A percentile compares a stretch with the other conserved stretches of the same genome.
Conservation (phyloP, 129 eudicot genomes). For the Glebionis coronaria region DNA sequence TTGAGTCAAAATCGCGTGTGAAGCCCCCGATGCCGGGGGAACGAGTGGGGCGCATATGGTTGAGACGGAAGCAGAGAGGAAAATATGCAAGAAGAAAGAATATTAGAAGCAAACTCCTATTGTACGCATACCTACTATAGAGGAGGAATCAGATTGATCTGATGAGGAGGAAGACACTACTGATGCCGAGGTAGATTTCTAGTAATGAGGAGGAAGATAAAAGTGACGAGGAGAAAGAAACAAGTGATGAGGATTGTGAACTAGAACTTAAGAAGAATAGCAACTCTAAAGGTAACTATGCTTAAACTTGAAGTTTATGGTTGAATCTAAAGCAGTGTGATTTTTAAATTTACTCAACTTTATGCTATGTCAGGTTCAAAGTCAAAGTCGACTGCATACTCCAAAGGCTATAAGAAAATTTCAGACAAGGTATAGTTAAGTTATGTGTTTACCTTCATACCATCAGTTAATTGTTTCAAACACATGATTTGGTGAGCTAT, state of each 20-base stretch:
- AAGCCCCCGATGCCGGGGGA: slow-evolving; percentile 40
- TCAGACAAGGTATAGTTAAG: not conserved
- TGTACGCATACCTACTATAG: no score
- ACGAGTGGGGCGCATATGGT: slow-evolving; percentile 39
- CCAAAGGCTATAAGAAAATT: not conserved
- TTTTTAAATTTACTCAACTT: not conserved
- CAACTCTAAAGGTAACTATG: not conserved
- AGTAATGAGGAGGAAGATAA: no score
- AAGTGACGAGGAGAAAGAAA: not conserved
- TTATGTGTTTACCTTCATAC: no score
- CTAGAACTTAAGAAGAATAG: not conserved
- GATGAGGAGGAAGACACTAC: no score
- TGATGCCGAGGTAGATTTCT: no score
- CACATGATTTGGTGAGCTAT: no score
- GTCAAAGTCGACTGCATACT: not conserved
- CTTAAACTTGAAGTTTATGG: not conserved
- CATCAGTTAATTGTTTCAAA: no score
- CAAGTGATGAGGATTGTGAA: not conserved
- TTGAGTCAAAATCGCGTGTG: slow-evolving; percentile 33
- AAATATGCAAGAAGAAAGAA: slow-evolving; percentile 71
- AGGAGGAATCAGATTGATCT: no score
- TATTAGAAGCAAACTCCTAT: no score
- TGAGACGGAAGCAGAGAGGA: slow-evolving; percentile 84
- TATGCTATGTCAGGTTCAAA: not conserved
- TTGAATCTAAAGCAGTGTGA: not conserved